Evolutionary conservation across 306 rosid species (phyloP).

Genomic region (Medicago lupulina): DNA sequence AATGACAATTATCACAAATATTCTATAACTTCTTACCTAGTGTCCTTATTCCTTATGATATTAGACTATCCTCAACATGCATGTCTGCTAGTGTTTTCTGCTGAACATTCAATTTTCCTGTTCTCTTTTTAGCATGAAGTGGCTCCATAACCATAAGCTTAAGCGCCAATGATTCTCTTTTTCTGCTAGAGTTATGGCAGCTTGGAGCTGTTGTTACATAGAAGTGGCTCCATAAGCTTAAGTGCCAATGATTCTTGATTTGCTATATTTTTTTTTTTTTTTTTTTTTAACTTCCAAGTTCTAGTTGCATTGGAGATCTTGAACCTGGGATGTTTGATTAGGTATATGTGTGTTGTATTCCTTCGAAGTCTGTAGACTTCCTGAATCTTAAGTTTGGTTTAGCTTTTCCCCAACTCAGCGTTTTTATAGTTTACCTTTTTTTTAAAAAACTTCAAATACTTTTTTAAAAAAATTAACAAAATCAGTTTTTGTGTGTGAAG

Average conservation of each 20-base stretch:
- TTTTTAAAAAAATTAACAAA: no score
- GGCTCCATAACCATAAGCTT: no score
- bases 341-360: not conserved
- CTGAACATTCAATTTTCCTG: conserved; percentile 1
- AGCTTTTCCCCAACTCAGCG: not conserved
- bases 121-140: conserved; percentile 31
- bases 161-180: no score
- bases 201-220: conserved; percentile 29
- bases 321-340: not conserved
- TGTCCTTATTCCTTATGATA: conserved; percentile 33
- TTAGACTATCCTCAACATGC: conserved; percentile 35
- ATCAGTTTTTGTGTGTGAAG: no score
- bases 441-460: no score
- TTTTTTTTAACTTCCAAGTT: not conserved
- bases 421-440: no score
- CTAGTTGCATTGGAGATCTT: not conserved
- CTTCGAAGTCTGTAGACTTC: not conserved
- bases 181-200: conserved; percentile 35
- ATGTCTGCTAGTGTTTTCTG: conserved; percentile 41
- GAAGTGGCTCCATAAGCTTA: conserved; percentile 32
- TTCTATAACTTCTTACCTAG: conserved; percentile 38
- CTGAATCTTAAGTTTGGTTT: not conserved
- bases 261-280: not conserved
- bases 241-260: conserved; percentile 28
- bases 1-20: conserved; percentile 33